These are phyloP conservation scores for Tetrahymena malaccensis DNA, from an alignment of 73 alveolate genomes.

Conservation along the genomic window DNA sequence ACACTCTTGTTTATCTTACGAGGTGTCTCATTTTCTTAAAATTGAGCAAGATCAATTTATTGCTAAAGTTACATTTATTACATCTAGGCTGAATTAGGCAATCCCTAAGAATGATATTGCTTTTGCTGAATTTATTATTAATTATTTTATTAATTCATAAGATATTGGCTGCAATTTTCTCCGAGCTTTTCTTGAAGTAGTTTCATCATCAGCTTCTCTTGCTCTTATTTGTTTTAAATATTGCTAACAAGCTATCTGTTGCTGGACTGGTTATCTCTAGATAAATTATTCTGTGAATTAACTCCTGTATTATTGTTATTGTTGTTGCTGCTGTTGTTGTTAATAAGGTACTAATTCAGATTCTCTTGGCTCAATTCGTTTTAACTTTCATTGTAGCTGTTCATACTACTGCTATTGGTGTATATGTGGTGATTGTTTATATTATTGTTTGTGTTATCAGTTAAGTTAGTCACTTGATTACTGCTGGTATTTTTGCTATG, in stretches of 20 bases:
- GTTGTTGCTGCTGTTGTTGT: neutral
- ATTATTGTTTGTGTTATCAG: neutral
- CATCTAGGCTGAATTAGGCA: neutral
- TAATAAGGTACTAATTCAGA: neutral
- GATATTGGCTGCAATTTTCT: neutral
- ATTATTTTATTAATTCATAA: neutral
- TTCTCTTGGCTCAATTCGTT: neutral
- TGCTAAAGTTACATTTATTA: neutral
- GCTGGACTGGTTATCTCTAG: neutral
- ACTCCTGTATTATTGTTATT: neutral
- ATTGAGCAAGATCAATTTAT: neutral
- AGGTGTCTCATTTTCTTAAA: neutral
- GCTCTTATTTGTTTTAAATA: neutral
- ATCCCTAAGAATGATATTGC: neutral
- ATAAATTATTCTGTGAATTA: neutral
- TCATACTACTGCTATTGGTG: neutral
- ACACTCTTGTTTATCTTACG: neutral
- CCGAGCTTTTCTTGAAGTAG: neutral
- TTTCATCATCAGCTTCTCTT: neutral
- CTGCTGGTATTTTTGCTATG: neutral
- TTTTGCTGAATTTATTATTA: neutral
- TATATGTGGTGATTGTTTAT: neutral
- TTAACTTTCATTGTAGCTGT: neutral
- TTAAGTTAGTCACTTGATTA: neutral
- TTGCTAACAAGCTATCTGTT: neutral